phyloP scores from a whole-genome alignment of 176 grass and related monocot species.

The Secale cereale region DNA sequence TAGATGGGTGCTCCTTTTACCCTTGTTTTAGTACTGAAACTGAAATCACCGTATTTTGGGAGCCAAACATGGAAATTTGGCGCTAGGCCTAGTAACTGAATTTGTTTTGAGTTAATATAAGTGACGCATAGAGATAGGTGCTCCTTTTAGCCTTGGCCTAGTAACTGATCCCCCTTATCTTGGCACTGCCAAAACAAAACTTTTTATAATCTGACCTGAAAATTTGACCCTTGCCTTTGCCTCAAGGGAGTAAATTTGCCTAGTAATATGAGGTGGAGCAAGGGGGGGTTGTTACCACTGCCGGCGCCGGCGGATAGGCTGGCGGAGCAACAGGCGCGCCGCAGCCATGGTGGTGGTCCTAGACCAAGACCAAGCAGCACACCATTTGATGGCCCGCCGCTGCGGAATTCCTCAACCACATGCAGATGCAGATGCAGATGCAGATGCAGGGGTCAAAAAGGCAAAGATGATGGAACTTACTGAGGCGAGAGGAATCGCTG shows the following conservation, averaged over 20 bases:
- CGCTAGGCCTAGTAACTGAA: not conserved
- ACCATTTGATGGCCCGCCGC: not conserved
- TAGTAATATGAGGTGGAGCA: not conserved
- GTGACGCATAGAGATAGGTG: not conserved
- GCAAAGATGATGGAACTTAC: not conserved
- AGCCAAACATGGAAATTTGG: no score
- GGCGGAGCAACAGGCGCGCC: constrained; percentile 39
- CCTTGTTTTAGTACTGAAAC: no score
- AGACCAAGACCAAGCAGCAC: not conserved
- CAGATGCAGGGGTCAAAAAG: not conserved
- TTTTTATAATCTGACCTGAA: not conserved
- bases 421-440: constrained; percentile 5
- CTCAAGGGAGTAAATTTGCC: not conserved
- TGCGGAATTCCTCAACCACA: not conserved
- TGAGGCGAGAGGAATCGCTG: not conserved
- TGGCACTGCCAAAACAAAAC: not conserved
- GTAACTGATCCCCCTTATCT: not conserved
- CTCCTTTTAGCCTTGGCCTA: not conserved
- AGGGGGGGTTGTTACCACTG: constrained; percentile 35
- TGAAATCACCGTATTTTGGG: no score
- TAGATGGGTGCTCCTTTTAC: no score
- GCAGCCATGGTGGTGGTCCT: not conserved
- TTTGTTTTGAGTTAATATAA: not conserved
- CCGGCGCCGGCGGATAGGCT: constrained; percentile 42
- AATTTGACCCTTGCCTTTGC: not conserved